Base-by-base conservation (phyloP, 2,329 filamentous ascomycete species). In the Apiospora rasikravindrae region DNA sequence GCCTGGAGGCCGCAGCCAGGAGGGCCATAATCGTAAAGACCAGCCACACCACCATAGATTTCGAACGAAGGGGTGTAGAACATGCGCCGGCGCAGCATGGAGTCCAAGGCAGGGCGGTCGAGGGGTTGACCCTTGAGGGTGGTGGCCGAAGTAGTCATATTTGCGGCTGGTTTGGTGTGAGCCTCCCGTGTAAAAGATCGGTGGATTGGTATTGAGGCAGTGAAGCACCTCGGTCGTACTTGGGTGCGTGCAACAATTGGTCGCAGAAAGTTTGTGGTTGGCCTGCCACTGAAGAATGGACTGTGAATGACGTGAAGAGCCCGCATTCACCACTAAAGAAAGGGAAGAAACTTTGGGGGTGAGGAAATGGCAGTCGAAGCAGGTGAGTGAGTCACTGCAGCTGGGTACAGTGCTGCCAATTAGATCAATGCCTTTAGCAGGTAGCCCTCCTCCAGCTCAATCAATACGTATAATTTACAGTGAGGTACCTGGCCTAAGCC, bases 61-160 rank as follows among this genome's bases (percentile, higher is more conserved):
- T 98, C 96, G 83, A 98, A 98, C 71, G 95, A 92, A 70, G 95
- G 95, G 75, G 95, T 98, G 85, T 96, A 97, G 88, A 98, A 98
- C 85, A 96, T 88, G 83, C 95, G 93, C 76, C 95, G 93, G 77
- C 93, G 91, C 78, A 98, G 91, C 80, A 98, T 90, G 74, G 91
- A 93, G 81, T 98, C 96, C 80, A 98, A 90, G 72, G 90, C 86
- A 73, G 88, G 86, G 80, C 94, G 91, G 84, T 98, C 95, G 78
- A 99, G 92, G 84, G 94, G 91, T 87, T 98, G 92, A 78, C 96
- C 96, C 84, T 93, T 95, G 81, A 94, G 91, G 73, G 95, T 97
- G 76, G 93, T 96, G 45, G 87, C 86, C 40, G 66, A 26, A 72
- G 86, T 82, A 69, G 85, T 82, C 87, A 88, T 89, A 69, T 79